These are phyloP conservation scores for Penicillium hesseltinei DNA, from an alignment of 2,329 filamentous ascomycete genomes.

Conservation along the genomic window DNA sequence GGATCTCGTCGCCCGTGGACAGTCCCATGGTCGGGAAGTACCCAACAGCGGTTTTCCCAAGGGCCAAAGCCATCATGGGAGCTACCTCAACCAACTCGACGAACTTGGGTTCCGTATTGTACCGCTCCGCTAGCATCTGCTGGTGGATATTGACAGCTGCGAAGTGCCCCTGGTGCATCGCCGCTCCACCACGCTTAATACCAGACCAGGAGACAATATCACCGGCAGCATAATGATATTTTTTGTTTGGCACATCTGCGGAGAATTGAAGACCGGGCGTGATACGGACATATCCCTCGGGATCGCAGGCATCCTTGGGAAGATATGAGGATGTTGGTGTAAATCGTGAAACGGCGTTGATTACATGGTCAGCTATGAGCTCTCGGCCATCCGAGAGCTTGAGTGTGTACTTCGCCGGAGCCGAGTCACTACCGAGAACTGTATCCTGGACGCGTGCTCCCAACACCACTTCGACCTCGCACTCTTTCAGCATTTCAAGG, in stretches of 20 bases:
- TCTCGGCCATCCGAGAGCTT: constrained; percentile 59
- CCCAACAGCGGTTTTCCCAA: constrained; percentile 3
- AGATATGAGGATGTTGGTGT: constrained; percentile 62
- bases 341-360: constrained; percentile 65
- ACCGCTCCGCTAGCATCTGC: neutral
- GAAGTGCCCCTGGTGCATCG: constrained; percentile 7
- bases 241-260: constrained; percentile 53
- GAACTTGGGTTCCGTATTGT: constrained; percentile 1
- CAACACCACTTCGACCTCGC: constrained; percentile 49
- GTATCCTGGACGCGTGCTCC: constrained; percentile 5
- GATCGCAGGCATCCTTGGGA: constrained; percentile 55
- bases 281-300: constrained; percentile 64
- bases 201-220: constrained; percentile 42
- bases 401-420: constrained; percentile 38
- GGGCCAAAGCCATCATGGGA: constrained; percentile 9
- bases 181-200: constrained; percentile 5
- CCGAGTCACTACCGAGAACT: neutral
- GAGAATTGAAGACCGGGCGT: constrained; percentile 56
- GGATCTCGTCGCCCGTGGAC: neutral
- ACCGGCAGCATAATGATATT: constrained; percentile 61
- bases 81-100: constrained; percentile 1
- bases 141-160: constrained; percentile 7
- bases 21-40: constrained; percentile 6
- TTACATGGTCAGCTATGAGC: constrained; percentile 61
- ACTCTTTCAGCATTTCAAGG: constrained; percentile 57